Conservation (phyloP, 495 filamentous ascomycete genomes). For the Penicillium samsonianum region DNA sequence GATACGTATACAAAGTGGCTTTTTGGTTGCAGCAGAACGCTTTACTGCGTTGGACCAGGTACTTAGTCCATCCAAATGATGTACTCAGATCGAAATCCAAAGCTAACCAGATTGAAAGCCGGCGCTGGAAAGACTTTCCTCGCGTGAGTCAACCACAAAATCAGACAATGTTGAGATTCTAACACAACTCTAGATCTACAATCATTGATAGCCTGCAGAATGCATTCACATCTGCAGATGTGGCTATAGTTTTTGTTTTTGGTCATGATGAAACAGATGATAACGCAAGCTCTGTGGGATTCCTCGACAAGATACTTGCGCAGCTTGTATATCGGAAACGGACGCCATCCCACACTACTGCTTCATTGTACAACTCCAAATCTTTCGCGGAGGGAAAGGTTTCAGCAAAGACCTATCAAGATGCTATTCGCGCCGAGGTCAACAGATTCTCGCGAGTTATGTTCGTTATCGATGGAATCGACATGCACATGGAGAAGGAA, state of each 20-base stretch:
- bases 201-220: conserved; percentile 34
- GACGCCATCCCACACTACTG: conserved; percentile 23
- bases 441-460: conserved; percentile 37
- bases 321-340: conserved; percentile 39
- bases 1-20: conserved; percentile 29
- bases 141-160: conserved; percentile 23
- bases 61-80: neutral
- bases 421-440: conserved; percentile 39
- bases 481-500: conserved; percentile 33
- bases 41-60: conserved; percentile 39
- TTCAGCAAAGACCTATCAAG: conserved; percentile 35
- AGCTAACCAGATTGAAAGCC: conserved; percentile 15
- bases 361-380: conserved; percentile 28
- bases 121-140: conserved; percentile 42
- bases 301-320: conserved; percentile 32
- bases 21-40: conserved; percentile 26
- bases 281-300: conserved; percentile 20
- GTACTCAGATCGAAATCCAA: too few relatives aligned
- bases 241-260: conserved; percentile 37
- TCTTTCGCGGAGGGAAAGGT: conserved; percentile 21
- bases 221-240: conserved; percentile 37
- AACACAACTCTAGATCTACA: conserved; percentile 20
- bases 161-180: neutral
- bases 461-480: conserved; percentile 37
- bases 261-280: conserved; percentile 31